Evolutionary conservation across 192 early-diverging fungal species (phyloP).

Genomic region (Entomortierella chlamydospora): DNA sequence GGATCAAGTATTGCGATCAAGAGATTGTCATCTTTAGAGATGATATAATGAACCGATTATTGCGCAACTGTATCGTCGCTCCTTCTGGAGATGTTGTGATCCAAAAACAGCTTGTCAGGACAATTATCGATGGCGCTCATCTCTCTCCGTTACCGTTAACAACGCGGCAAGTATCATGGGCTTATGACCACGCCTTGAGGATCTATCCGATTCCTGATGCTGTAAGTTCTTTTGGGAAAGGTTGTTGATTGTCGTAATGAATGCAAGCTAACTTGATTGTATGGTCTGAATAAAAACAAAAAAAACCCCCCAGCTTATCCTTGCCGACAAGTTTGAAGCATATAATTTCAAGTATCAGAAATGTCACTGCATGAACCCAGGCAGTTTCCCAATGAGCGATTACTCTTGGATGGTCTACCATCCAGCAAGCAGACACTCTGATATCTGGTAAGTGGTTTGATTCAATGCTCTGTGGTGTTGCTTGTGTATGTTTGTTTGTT

Average conservation of each 20-base stretch:
- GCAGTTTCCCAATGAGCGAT: conserved; percentile 63
- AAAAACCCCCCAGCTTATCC: no score
- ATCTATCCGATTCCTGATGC: conserved; percentile 91
- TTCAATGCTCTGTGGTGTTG: no score
- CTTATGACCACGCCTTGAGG: conserved; percentile 84
- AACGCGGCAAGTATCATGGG: conserved; percentile 84
- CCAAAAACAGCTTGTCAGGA: conserved; percentile 74
- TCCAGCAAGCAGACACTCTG: conserved; percentile 65
- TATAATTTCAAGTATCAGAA: conserved; percentile 82
- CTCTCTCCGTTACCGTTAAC: conserved; percentile 84
- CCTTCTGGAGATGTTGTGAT: conserved; percentile 61
- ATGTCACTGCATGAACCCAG: conserved; percentile 84
- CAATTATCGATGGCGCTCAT: conserved; percentile 87
- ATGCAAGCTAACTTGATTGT: neutral
- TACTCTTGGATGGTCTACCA: conserved; percentile 81
- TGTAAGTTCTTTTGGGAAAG: conserved; percentile 60
- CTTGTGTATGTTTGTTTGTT: no score
- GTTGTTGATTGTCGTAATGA: no score
- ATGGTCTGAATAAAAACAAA: no score
- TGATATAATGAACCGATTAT: conserved; percentile 80
- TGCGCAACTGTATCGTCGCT: conserved; percentile 79
- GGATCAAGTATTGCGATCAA: conserved; percentile 90
- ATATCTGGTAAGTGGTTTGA: conserved; percentile 68
- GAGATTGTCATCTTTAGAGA: conserved; percentile 94
- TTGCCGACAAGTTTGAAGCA: conserved; percentile 88